Percentiles rank a stretch among this genome's conserved stretches.
These are phyloP conservation scores for Epichloe uncinata DNA, from an alignment of 2,329 filamentous ascomycete genomes.

Conservation along the genomic window DNA sequence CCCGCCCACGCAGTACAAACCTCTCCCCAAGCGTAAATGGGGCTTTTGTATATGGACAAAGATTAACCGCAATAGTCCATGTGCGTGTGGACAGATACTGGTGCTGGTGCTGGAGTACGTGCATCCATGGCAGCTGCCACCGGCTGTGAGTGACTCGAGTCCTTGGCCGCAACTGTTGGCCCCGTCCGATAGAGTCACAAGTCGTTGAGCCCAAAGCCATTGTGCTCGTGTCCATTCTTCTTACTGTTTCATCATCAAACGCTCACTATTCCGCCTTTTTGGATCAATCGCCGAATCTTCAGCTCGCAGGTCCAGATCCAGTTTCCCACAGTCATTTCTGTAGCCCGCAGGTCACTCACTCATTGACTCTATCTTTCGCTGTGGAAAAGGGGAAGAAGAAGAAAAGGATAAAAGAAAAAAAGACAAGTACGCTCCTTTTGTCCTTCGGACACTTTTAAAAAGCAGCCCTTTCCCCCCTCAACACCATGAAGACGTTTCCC, in stretches of 20 bases:
- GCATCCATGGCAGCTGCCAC: not conserved
- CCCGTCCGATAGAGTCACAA: no score
- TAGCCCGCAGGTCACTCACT: not conserved
- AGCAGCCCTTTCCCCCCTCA: not conserved
- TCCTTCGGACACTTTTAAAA: not conserved
- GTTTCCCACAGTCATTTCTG: not conserved
- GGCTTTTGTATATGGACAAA: not conserved
- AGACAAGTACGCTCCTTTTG: not conserved
- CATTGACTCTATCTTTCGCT: not conserved
- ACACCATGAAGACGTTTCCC: conserved; percentile 1
- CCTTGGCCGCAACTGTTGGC: no score
- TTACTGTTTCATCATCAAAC: not conserved
- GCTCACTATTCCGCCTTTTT: not conserved
- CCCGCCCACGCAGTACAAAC: not conserved
- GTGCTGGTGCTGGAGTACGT: no score
- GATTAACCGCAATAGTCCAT: not conserved
- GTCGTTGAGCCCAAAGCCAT: not conserved
- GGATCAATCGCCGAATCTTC: not conserved
- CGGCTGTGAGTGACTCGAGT: not conserved
- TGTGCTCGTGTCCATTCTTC: not conserved
- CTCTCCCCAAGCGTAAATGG: not conserved
- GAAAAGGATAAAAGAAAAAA: no score
- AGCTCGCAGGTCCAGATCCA: not conserved
- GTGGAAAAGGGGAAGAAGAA: not conserved
- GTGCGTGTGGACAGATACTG: no score